These are phyloP conservation scores for Blastobotrys apis DNA, from an alignment of 1,139 yeast species.

Conservation along the genomic window DNA sequence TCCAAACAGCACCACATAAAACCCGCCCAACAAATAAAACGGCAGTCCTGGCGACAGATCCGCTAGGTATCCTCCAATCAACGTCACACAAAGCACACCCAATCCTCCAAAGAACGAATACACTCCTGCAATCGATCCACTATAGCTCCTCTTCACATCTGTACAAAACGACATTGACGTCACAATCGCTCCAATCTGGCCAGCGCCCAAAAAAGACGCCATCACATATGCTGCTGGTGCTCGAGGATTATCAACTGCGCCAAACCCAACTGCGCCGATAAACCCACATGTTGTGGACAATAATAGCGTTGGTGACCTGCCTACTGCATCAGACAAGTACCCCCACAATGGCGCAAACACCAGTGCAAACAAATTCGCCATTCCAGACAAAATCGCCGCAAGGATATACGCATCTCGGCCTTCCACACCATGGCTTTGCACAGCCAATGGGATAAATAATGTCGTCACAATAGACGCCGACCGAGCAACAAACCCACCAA, in stretches of 20 bases:
- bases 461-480: slow-evolving; percentile 59
- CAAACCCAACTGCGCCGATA: slow-evolving; percentile 37
- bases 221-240: slow-evolving; percentile 34
- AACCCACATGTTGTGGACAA: slow-evolving; percentile 40
- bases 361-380: slow-evolving; percentile 55
- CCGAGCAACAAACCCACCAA: slow-evolving; percentile 62
- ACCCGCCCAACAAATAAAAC: slow-evolving; percentile 49
- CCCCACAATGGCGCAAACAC: slow-evolving; percentile 65
- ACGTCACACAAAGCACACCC: slow-evolving; percentile 59
- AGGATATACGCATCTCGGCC: slow-evolving; percentile 56
- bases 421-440: slow-evolving; percentile 44
- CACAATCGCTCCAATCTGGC: slow-evolving; percentile 58
- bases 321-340: slow-evolving; percentile 47
- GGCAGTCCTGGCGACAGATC: slow-evolving; percentile 59
- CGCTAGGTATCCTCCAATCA: slow-evolving; percentile 58
- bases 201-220: slow-evolving; percentile 45
- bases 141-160: slow-evolving; percentile 40
- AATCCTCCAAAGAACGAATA: slow-evolving; percentile 63
- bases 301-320: slow-evolving; percentile 40
- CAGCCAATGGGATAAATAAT: slow-evolving; percentile 60
- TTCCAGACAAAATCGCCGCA: slow-evolving; percentile 66
- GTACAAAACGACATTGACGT: slow-evolving; percentile 47
- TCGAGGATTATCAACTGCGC: slow-evolving; percentile 35
- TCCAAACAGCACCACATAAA: slow-evolving; percentile 34
- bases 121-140: slow-evolving; percentile 67